Percentiles rank a stretch among this genome's conserved stretches.
These are phyloP conservation scores for Rhinocladiella similis DNA, from an alignment of 2,329 filamentous ascomycete genomes.

Conservation along the genomic window DNA sequence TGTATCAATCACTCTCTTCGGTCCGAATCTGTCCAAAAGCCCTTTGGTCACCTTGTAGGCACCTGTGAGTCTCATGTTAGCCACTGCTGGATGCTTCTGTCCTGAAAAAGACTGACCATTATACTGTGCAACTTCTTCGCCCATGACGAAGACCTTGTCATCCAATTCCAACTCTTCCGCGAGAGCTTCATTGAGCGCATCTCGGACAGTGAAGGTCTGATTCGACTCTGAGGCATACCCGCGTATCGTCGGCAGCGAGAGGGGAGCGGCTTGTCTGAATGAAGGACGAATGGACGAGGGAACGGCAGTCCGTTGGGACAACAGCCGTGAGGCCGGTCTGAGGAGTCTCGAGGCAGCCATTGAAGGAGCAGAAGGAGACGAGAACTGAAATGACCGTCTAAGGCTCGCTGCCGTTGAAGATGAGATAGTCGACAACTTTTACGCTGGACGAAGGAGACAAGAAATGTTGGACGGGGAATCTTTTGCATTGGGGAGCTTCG, in stretches of 20 bases:
- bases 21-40: slow-evolving; percentile 92
- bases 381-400: too few relatives aligned
- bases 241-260: slow-evolving; percentile 49
- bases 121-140: slow-evolving; percentile 99
- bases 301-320: slow-evolving; percentile 54
- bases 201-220: slow-evolving; percentile 95
- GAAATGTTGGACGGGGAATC: too few relatives aligned
- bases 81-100: neutral
- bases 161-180: slow-evolving; percentile 95
- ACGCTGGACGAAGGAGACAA: too few relatives aligned
- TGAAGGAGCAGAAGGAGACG: slow-evolving; percentile 29
- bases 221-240: slow-evolving; percentile 61
- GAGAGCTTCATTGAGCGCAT: slow-evolving; percentile 96
- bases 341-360: slow-evolving; percentile 64
- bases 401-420: too few relatives aligned
- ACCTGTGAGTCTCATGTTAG: slow-evolving; percentile 13
- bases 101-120: slow-evolving; percentile 70
- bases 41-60: slow-evolving; percentile 98
- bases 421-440: too few relatives aligned
- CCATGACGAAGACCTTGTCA: slow-evolving; percentile 91
- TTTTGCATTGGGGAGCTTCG: too few relatives aligned
- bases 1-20: slow-evolving; percentile 95
- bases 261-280: slow-evolving; percentile 42
- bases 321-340: slow-evolving; percentile 63
- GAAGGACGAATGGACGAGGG: slow-evolving; percentile 34